These are phyloP conservation scores for Inonotus hispidus DNA, from an alignment of 1,284 basidiomycete species.

Conservation along the genomic window DNA sequence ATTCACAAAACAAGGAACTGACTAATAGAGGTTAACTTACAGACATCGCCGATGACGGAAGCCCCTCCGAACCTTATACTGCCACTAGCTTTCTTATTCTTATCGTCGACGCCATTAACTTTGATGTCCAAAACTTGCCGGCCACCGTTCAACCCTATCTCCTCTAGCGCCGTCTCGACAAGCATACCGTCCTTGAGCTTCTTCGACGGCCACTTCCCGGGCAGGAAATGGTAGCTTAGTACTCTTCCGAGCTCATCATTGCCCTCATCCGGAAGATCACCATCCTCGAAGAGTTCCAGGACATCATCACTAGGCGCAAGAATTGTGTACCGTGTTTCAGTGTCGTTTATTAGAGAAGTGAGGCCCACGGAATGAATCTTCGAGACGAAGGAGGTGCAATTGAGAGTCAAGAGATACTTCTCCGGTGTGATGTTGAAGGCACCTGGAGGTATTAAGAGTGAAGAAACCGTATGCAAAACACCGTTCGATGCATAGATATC, in stretches of 20 bases:
- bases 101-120: slow-evolving; percentile 44
- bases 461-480: slow-evolving; percentile 86
- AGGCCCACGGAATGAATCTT: slow-evolving; percentile 81
- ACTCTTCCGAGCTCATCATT: slow-evolving; percentile 60
- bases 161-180: slow-evolving; percentile 72
- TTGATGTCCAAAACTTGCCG: slow-evolving; percentile 74
- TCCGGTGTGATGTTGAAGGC: slow-evolving; percentile 84
- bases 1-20: no score
- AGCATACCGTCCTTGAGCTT: slow-evolving; percentile 73
- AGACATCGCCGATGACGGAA: slow-evolving; percentile 69
- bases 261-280: slow-evolving; percentile 57
- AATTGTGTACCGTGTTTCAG: slow-evolving; percentile 68
- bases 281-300: slow-evolving; percentile 45
- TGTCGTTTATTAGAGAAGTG: slow-evolving; percentile 72
- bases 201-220: slow-evolving; percentile 64
- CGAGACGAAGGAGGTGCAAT: slow-evolving; percentile 88
- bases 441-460: slow-evolving; percentile 74
- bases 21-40: slow-evolving; percentile 45
- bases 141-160: slow-evolving; percentile 58
- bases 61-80: slow-evolving; percentile 83
- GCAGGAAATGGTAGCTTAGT: slow-evolving; percentile 84
- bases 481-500: slow-evolving; percentile 95
- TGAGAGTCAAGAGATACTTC: slow-evolving; percentile 85
- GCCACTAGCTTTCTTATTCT: slow-evolving; percentile 40
- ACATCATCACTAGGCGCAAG: slow-evolving; percentile 90